These are phyloP conservation scores for Flaveria brownii DNA, from an alignment of 129 eudicot genomes.

Conservation along the genomic window DNA sequence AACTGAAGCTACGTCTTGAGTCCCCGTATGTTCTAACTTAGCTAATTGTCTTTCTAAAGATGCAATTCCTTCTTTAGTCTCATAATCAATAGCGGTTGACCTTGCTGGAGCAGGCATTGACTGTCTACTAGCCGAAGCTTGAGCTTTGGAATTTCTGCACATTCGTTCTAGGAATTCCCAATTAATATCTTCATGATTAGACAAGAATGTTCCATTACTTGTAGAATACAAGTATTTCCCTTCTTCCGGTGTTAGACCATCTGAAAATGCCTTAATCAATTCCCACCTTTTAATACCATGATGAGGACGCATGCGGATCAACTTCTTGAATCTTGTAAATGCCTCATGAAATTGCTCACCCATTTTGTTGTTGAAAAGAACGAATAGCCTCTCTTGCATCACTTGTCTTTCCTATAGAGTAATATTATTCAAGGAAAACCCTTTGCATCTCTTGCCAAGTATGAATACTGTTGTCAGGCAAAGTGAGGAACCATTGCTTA, in stretches of 20 bases:
- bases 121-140: too few species aligned
- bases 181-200: background rate
- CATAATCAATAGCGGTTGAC: background rate
- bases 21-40: background rate
- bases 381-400: background rate
- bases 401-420: background rate
- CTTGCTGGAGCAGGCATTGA: too few species aligned
- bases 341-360: too few species aligned
- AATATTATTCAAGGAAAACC: background rate
- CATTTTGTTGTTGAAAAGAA: background rate
- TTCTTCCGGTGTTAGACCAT: background rate
- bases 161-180: background rate
- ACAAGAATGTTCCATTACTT: background rate
- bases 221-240: background rate
- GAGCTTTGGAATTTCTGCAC: too few species aligned
- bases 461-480: too few species aligned
- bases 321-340: background rate
- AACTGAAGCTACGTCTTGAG: too few species aligned
- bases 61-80: too few species aligned
- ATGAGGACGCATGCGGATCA: background rate
- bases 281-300: background rate
- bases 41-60: background rate
- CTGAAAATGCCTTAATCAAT: background rate
- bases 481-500: too few species aligned
- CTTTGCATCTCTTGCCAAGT: too few species aligned